Conservation (phyloP, 164 flowering plant species). For the Akebia trifoliata region DNA sequence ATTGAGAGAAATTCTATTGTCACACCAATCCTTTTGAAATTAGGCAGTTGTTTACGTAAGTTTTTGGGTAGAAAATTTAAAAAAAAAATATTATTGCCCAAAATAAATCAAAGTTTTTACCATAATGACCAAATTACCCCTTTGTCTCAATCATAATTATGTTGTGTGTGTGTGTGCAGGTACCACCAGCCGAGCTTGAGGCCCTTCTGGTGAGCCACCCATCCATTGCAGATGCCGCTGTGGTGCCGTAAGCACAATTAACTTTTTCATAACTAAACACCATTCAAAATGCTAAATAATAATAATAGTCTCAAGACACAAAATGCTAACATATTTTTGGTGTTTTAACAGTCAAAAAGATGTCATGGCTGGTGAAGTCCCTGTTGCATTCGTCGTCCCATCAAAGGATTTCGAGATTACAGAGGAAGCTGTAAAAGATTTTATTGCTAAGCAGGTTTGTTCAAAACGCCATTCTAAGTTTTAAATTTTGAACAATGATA, state of each 20-base stretch:
- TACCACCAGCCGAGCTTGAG: constrained; percentile 91
- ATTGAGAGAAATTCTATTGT: too few species aligned
- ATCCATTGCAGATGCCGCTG: constrained; percentile 75
- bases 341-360: constrained; percentile 51
- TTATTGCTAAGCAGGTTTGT: constrained; percentile 62
- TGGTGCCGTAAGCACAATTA: constrained; percentile 64
- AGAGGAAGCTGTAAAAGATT: constrained; percentile 63
- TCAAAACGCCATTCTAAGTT: too few species aligned
- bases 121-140: too few species aligned
- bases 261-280: not conserved
- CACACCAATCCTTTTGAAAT: too few species aligned
- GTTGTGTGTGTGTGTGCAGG: constrained; percentile 26
- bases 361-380: constrained; percentile 73
- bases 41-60: too few species aligned
- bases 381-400: constrained; percentile 76
- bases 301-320: not conserved
- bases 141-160: not conserved
- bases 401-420: constrained; percentile 51
- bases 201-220: constrained; percentile 64
- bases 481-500: too few species aligned
- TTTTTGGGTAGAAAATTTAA: too few species aligned
- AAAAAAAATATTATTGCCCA: not conserved
- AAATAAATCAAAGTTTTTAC: too few species aligned
- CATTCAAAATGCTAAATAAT: not conserved
- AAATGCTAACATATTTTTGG: not conserved